A percentile compares a stretch with the other conserved stretches of the same genome.
phyloP scores from a whole-genome alignment of 2,329 filamentous ascomycete species.

The Cladobotryum mycophilum region DNA sequence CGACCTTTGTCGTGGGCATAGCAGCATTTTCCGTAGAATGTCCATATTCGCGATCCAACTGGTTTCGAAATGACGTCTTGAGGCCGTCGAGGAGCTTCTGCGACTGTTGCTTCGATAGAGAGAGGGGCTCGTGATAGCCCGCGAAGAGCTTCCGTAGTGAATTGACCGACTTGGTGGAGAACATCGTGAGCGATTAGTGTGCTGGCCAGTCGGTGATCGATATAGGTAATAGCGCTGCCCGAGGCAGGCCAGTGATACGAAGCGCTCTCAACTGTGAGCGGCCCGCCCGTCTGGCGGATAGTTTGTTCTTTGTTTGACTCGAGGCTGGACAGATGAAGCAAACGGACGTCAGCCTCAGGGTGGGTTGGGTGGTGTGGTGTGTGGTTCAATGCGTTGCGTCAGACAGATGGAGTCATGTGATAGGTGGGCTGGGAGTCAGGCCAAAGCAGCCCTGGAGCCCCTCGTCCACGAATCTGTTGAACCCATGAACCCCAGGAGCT shows the following conservation, averaged over 20 bases:
- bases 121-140: conserved; percentile 45
- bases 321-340: neutral
- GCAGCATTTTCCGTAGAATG: conserved; percentile 25
- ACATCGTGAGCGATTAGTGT: conserved; percentile 21
- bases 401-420: conserved; percentile 9
- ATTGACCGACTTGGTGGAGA: conserved; percentile 31
- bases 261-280: neutral
- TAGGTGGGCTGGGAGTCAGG: conserved; percentile 6
- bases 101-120: conserved; percentile 44
- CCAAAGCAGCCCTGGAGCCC: no score
- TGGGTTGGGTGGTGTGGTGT: neutral
- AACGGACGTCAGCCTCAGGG: neutral
- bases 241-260: neutral
- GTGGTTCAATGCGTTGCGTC: neutral
- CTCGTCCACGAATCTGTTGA: neutral
- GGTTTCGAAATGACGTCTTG: conserved; percentile 50
- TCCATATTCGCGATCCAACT: conserved; percentile 54
- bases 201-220: no score
- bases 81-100: conserved; percentile 50
- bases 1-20: conserved; percentile 12
- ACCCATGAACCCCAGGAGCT: neutral
- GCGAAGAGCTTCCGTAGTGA: conserved; percentile 35
- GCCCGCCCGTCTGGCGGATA: neutral
- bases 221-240: conserved; percentile 21
- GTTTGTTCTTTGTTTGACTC: neutral